phyloP scores from a whole-genome alignment of 1,139 yeast species.

The Sugiyamaella neomexicana region DNA sequence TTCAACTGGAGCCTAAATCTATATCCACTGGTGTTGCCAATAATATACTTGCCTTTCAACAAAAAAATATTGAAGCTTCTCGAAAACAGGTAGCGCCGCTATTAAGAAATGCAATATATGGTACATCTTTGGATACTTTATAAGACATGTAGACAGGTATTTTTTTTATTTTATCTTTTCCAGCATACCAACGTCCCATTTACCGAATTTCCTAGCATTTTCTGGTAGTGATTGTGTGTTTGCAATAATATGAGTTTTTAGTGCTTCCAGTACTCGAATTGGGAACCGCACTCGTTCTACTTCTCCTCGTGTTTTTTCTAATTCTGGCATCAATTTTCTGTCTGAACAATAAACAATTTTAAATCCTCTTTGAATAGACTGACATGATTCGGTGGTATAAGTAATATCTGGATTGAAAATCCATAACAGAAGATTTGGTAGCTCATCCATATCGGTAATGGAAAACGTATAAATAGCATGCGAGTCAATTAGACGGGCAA shows the following conservation, averaged over 20 bases:
- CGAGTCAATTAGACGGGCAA: conserved; percentile 37
- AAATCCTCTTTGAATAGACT: conserved; percentile 37
- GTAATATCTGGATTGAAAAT: conserved; percentile 54
- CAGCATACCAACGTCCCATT: conserved; percentile 40
- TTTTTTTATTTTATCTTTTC: conserved; percentile 19
- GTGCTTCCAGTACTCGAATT: conserved; percentile 34
- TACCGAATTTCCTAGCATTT: conserved; percentile 36
- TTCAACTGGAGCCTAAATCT: not conserved
- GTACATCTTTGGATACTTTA: conserved; percentile 23
- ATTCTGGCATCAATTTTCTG: conserved; percentile 28
- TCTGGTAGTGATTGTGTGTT: conserved; percentile 42
- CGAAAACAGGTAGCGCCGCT: conserved; percentile 85
- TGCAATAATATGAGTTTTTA: conserved; percentile 36
- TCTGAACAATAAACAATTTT: conserved; percentile 47
- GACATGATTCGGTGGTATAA: conserved; percentile 33
- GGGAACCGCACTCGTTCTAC: conserved; percentile 45
- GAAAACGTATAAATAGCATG: conserved; percentile 41
- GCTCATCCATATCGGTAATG: conserved; percentile 26
- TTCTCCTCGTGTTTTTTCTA: conserved; percentile 41
- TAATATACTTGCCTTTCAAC: conserved; percentile 45
- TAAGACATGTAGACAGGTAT: not conserved
- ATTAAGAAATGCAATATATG: conserved; percentile 32
- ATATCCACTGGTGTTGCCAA: conserved; percentile 12
- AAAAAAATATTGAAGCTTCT: conserved; percentile 60
- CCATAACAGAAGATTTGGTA: conserved; percentile 47